Evolutionary conservation across 306 rosid genomes (phyloP).

Genomic region (Geum urbanum): DNA sequence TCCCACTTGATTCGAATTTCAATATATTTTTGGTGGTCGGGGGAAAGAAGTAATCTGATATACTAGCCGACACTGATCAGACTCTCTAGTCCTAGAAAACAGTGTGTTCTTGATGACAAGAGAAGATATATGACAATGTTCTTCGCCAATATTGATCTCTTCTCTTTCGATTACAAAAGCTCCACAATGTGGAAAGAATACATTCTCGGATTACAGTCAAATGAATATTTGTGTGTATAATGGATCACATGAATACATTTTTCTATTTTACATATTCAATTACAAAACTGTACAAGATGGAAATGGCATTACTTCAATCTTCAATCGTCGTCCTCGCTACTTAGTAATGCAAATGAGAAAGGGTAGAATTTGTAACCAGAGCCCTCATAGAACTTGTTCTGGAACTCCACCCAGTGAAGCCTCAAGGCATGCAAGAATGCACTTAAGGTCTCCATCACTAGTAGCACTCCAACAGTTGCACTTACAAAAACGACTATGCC

Average conservation of each 20-base stretch:
- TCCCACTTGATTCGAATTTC: too few relatives aligned
- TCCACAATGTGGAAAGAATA: not conserved
- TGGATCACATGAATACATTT: not conserved
- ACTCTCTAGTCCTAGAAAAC: too few relatives aligned
- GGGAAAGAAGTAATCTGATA: too few relatives aligned
- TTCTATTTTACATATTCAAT: not conserved
- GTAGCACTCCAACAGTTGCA: conserved; percentile 74
- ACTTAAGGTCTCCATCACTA: conserved; percentile 77
- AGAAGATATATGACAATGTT: too few relatives aligned
- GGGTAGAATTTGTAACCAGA: conserved; percentile 70
- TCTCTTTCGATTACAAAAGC: not conserved
- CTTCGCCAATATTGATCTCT: not conserved
- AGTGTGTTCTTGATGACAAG: too few relatives aligned
- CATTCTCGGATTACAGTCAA: not conserved
- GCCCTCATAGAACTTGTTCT: conserved; percentile 74
- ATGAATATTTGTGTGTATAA: not conserved
- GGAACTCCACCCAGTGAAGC: conserved; percentile 87
- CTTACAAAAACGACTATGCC: conserved; percentile 55
- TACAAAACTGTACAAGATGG: not conserved
- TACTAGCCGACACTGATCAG: too few relatives aligned
- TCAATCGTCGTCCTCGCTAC: conserved; percentile 55
- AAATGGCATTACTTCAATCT: conserved; percentile 21
- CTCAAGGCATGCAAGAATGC: conserved; percentile 89
- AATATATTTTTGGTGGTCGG: too few relatives aligned
- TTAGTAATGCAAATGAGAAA: conserved; percentile 52